These are phyloP conservation scores for Ceratonia siliqua DNA, from an alignment of 306 rosid genomes.

Conservation along the genomic window DNA sequence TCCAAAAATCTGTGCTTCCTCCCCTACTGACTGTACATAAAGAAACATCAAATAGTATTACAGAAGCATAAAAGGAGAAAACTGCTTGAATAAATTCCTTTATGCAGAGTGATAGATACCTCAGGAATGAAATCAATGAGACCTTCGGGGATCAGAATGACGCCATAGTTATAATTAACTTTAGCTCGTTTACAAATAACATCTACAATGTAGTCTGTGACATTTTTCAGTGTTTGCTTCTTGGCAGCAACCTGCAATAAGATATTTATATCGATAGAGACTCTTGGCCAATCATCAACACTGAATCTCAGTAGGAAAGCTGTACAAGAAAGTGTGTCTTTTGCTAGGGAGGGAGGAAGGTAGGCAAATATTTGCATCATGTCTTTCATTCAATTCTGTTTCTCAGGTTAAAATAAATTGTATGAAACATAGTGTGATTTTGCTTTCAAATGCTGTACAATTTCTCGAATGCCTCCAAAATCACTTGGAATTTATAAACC, in stretches of 20 bases:
- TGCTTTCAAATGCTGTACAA: neutral
- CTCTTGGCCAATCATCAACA: neutral
- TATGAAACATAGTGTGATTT: slow-evolving; percentile 6
- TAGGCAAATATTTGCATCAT: slow-evolving; percentile 11
- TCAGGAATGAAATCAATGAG: slow-evolving; percentile 98
- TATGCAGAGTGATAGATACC: slow-evolving; percentile 54
- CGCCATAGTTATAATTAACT: slow-evolving; percentile 84
- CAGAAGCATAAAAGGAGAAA: neutral
- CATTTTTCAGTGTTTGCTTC: slow-evolving; percentile 93
- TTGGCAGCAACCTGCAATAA: slow-evolving; percentile 87
- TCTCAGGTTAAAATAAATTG: neutral
- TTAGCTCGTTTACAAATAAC: slow-evolving; percentile 76
- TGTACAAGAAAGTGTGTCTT: slow-evolving; percentile 1
- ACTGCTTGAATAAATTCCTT: neutral
- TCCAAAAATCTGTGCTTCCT: neutral
- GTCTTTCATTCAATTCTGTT: slow-evolving; percentile 11
- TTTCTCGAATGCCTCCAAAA: neutral
- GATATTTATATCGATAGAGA: slow-evolving; percentile 16
- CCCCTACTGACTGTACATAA: neutral
- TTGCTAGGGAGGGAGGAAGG: neutral
- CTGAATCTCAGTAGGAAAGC: slow-evolving; percentile 10
- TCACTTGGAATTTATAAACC: neutral
- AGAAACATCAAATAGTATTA: neutral
- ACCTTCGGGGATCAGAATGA: slow-evolving; percentile 98
- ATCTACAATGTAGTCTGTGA: slow-evolving; percentile 89